Evolutionary conservation across 2,329 filamentous ascomycete species (phyloP).

Genomic region (Hymenoscyphus salicellus): DNA sequence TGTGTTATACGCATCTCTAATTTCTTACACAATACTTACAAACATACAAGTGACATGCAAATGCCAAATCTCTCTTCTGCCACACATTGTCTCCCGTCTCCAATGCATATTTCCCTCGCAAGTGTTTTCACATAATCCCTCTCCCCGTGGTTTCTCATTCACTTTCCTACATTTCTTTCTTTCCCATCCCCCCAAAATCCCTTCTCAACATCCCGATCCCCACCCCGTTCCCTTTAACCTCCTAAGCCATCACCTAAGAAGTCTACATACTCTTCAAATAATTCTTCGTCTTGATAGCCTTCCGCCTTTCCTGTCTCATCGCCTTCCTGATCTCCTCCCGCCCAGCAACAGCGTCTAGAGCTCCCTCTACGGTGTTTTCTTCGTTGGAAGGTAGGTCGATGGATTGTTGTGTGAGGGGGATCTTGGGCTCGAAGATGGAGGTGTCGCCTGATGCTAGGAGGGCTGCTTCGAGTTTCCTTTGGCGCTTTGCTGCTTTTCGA

Average conservation of each 20-base stretch:
- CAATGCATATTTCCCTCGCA: neutral
- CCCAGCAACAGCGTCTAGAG: slow-evolving; percentile 45
- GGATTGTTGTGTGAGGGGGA: slow-evolving; percentile 74
- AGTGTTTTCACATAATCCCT: no score
- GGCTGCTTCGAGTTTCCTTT: slow-evolving; percentile 54
- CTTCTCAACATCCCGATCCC: neutral
- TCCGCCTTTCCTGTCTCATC: slow-evolving; percentile 72
- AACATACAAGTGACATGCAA: neutral
- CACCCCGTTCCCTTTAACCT: neutral
- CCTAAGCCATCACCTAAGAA: neutral
- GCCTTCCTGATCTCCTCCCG: slow-evolving; percentile 64
- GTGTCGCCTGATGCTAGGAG: slow-evolving; percentile 64
- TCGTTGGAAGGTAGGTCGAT: slow-evolving; percentile 62
- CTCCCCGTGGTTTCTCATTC: no score
- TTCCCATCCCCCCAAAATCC: neutral
- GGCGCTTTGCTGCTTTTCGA: slow-evolving; percentile 64
- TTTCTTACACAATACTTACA: slow-evolving; percentile 5
- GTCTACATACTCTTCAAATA: slow-evolving; percentile 73
- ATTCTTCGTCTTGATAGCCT: slow-evolving; percentile 79
- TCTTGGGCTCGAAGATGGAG: slow-evolving; percentile 62
- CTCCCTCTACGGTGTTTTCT: slow-evolving; percentile 38
- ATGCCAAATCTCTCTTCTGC: neutral
- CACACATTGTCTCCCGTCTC: neutral
- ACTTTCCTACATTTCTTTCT: neutral
- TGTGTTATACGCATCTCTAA: neutral